Base-by-base conservation (phyloP, 257 asterid species). In the Linderniella brevidens region DNA sequence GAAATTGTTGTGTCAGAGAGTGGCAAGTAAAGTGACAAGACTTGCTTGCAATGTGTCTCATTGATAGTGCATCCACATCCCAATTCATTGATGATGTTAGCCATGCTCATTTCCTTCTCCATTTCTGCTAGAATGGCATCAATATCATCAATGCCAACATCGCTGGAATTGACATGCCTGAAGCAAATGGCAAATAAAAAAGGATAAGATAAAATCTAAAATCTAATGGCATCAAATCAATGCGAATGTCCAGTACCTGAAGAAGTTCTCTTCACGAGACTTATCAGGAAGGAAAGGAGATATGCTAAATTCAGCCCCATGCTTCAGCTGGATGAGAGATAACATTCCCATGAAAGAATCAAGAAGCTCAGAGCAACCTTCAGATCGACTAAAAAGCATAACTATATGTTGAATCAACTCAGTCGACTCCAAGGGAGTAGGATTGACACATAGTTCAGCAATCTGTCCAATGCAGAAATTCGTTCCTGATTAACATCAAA, bases 101-200 rank as follows among this genome's bases (percentile, higher is more conserved):
- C 82, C 77, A 90, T 79, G 74, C 84, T 75, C 74, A 77, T 77
- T 75, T 79, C 96, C 67, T 76, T 82, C 78, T 85, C 94, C 96
- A 85, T 77, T 60, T 90, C 96, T 18, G 82, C 93, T 66, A 90
- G 72, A 62, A 90, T 64, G 63, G 73, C 74, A 69, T 85, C 94
- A 64, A 90, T 81, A 75, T 90, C 93, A 63, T 79, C 95, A 64
- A 71, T 83, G 19, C 62, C 68, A 0, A 62, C 80, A 39, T 75
- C 93, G 45, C 60, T 68, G 37, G 65, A 53, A 58, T 75, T 77
- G 55, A 79, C 59, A 67, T 68, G 75, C 72, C 96, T 77, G 72
- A 64, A 54, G 56, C 56, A 52, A 47, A 43, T 58, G n/a, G 44
- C 46, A 66, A 6, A 48, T 43, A 43, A 13, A 43, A 43, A 43